Conservation (phyloP, 1,139 yeast species). For the Sugiyamaella paludigena region DNA sequence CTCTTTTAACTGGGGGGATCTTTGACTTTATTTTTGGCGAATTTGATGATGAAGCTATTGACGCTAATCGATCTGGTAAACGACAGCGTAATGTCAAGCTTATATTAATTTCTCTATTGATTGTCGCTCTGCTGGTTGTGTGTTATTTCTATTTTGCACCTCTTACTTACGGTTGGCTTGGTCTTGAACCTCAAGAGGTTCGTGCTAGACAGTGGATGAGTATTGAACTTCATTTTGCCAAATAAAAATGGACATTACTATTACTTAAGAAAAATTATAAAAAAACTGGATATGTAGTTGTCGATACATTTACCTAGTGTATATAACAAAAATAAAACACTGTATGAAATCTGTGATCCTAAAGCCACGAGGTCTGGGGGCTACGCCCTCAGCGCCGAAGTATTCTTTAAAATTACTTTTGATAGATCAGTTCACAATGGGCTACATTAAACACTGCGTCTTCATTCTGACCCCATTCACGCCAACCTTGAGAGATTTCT, state of each 20-base stretch:
- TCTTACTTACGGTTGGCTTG: slow-evolving; percentile 75
- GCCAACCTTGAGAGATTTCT: slow-evolving; percentile 23
- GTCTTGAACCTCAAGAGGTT: slow-evolving; percentile 63
- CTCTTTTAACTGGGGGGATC: slow-evolving; percentile 76
- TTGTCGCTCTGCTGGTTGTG: slow-evolving; percentile 46
- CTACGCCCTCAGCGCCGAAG: too few species aligned
- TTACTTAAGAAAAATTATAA: slow-evolving; percentile 3
- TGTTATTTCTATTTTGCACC: slow-evolving; percentile 79
- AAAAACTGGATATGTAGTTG: not conserved
- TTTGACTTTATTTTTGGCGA: slow-evolving; percentile 77
- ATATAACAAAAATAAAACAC: not conserved
- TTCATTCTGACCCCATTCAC: slow-evolving; percentile 23
- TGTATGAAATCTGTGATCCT: too few species aligned
- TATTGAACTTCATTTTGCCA: slow-evolving; percentile 78
- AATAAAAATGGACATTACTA: slow-evolving; percentile 43
- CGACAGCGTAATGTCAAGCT: slow-evolving; percentile 37
- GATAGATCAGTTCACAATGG: slow-evolving; percentile 27
- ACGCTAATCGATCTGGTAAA: slow-evolving; percentile 12
- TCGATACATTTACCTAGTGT: slow-evolving; percentile 1
- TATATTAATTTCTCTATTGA: slow-evolving; percentile 38
- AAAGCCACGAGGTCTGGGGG: not conserved
- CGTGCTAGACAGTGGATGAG: slow-evolving; percentile 76
- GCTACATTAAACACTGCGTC: slow-evolving; percentile 25
- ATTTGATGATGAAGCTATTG: slow-evolving; percentile 32
- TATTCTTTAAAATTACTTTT: slow-evolving; percentile 19